A percentile compares a stretch with the other conserved stretches of the same genome.
Evolutionary conservation across 345 rosid species (phyloP).

Genomic region (Microthlaspi erraticum): DNA sequence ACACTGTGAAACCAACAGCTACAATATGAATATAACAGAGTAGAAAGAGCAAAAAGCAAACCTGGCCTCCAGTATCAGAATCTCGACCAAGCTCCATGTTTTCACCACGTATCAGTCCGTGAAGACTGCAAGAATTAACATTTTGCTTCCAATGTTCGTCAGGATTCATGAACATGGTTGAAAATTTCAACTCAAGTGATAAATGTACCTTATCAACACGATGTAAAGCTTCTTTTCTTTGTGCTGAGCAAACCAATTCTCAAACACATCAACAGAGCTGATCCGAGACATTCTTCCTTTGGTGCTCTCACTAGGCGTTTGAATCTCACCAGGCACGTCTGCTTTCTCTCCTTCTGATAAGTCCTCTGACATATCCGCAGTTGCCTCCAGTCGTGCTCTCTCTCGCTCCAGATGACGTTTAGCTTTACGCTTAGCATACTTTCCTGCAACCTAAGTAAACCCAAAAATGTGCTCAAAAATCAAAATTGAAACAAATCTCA

Average conservation of each 20-base stretch:
- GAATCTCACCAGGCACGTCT: slow-evolving; percentile 55
- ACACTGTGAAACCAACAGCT: not conserved
- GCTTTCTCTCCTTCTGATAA: slow-evolving; percentile 79
- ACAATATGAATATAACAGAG: not conserved
- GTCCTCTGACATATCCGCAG: slow-evolving; percentile 84
- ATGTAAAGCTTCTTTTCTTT: slow-evolving; percentile 74
- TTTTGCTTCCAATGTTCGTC: not conserved
- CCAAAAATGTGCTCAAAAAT: not conserved
- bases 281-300: slow-evolving; percentile 60
- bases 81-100: slow-evolving; percentile 86
- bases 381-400: slow-evolving; percentile 72
- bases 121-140: slow-evolving; percentile 57
- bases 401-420: slow-evolving; percentile 67
- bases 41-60: slow-evolving; percentile 21
- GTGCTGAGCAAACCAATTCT: slow-evolving; percentile 63
- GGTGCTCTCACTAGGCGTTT: slow-evolving; percentile 56
- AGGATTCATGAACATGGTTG: not conserved
- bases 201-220: slow-evolving; percentile 66
- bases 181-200: not conserved
- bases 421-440: slow-evolving; percentile 61
- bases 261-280: slow-evolving; percentile 69
- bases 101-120: slow-evolving; percentile 74
- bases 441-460: slow-evolving; percentile 62
- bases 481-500: slow-evolving; percentile 2
- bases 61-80: slow-evolving; percentile 88